Evolutionary conservation across 371 early-diverging fungal genomes (phyloP).

Genomic region (Aphelidium insulamus): DNA sequence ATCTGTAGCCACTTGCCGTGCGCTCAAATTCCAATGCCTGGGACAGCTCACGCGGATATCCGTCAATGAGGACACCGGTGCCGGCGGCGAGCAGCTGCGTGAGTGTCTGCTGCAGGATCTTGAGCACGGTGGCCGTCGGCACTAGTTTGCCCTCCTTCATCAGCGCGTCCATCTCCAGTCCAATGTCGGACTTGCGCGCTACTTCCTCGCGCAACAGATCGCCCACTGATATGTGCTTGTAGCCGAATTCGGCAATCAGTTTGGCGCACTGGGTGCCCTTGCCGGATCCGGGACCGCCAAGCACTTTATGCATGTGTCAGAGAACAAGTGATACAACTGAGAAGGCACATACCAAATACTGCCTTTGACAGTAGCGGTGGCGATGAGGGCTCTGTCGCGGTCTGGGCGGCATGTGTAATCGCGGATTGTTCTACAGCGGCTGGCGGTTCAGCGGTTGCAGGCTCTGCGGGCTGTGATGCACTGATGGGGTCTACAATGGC

Average conservation of each 20-base stretch:
- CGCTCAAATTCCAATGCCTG: slow-evolving; percentile 15
- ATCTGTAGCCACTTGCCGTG: slow-evolving; percentile 1
- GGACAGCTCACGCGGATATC: slow-evolving; percentile 16
- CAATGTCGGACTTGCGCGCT: slow-evolving; percentile 15
- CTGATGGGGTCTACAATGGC: too few relatives aligned
- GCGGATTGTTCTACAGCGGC: too few relatives aligned
- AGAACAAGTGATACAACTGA: too few relatives aligned
- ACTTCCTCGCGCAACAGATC: slow-evolving; percentile 39
- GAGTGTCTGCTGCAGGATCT: not conserved
- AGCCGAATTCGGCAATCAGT: slow-evolving; percentile 16
- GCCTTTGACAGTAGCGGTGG: too few relatives aligned
- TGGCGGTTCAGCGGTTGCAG: too few relatives aligned
- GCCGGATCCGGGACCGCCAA: too few relatives aligned
- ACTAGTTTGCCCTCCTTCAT: slow-evolving; percentile 40
- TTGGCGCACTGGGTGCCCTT: slow-evolving; percentile 36
- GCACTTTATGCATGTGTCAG: too few relatives aligned
- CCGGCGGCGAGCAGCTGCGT: slow-evolving; percentile 1
- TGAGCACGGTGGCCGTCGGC: slow-evolving; percentile 14
- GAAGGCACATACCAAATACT: too few relatives aligned
- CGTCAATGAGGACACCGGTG: slow-evolving; percentile 16
- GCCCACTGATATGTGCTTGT: slow-evolving; percentile 36
- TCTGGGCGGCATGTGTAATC: too few relatives aligned
- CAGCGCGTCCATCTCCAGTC: slow-evolving; percentile 17
- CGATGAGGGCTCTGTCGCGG: too few relatives aligned
- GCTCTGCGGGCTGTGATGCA: too few relatives aligned